phyloP scores from a whole-genome alignment of 805 yeast species.

The Sungouiella thailandica region DNA sequence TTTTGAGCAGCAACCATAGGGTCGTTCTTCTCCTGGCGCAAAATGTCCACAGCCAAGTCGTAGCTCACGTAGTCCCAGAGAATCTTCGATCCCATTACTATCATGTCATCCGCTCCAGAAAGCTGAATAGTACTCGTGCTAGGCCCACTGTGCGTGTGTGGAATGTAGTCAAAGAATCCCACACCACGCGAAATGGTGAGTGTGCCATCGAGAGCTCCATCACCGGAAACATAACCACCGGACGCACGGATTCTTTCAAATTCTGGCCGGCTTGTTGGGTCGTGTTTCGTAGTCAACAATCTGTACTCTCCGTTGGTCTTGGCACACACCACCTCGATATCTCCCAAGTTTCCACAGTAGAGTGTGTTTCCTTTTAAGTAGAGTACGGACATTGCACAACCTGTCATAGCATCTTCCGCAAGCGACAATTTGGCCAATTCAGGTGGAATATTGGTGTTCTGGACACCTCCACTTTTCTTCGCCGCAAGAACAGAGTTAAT shows the following conservation, averaged over 20 bases:
- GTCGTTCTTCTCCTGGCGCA: constrained; percentile 72
- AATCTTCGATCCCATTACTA: constrained; percentile 77
- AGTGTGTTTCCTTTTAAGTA: constrained; percentile 68
- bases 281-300: constrained; percentile 73
- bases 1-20: constrained; percentile 92
- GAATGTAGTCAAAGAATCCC: constrained; percentile 81
- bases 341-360: constrained; percentile 88
- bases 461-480: constrained; percentile 37
- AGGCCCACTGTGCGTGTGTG: constrained; percentile 88
- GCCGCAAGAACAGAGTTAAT: constrained; percentile 58
- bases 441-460: constrained; percentile 33
- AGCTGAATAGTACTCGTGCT: constrained; percentile 59
- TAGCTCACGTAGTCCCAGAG: constrained; percentile 81
- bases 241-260: constrained; percentile 84
- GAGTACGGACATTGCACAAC: constrained; percentile 79
- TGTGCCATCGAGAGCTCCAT: constrained; percentile 80
- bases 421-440: constrained; percentile 50
- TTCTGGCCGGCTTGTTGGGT: constrained; percentile 72
- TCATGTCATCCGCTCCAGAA: constrained; percentile 70
- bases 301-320: constrained; percentile 75
- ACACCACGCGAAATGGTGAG: constrained; percentile 84
- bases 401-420: constrained; percentile 66
- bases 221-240: constrained; percentile 86
- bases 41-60: constrained; percentile 86
- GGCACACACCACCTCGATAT: constrained; percentile 75